Evolutionary conservation across 177 flowering plant genomes (phyloP).

Genomic region (Vitis hybrid): DNA sequence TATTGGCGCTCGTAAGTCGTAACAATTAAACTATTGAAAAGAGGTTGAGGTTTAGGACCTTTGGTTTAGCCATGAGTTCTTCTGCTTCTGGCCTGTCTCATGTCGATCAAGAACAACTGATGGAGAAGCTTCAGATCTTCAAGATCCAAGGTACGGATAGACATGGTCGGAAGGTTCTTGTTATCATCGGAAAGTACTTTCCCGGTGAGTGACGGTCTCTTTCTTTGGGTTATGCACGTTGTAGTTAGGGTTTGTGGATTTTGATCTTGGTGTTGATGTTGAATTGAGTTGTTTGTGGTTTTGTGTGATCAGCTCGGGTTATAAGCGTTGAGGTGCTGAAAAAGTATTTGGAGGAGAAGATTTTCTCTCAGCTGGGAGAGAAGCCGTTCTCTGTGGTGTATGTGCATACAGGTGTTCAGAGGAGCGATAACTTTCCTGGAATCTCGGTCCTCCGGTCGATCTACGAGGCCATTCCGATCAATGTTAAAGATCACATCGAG

Average conservation of each 20-base stretch:
- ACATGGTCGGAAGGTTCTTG: constrained; percentile 44
- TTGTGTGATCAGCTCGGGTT: constrained; percentile 38
- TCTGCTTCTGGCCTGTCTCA: constrained; percentile 11
- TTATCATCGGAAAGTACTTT: constrained; percentile 33
- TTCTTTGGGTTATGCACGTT: too few species aligned
- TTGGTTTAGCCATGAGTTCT: too few species aligned
- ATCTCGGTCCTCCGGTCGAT: constrained; percentile 59
- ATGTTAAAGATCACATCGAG: constrained; percentile 55
- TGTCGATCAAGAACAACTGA: constrained; percentile 37
- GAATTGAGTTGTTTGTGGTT: not conserved
- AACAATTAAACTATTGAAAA: too few species aligned
- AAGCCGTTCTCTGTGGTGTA: constrained; percentile 67
- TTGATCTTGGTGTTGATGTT: not conserved
- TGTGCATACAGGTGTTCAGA: constrained; percentile 64
- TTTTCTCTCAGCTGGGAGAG: constrained; percentile 49
- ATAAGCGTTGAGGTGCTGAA: constrained; percentile 49
- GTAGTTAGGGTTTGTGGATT: not conserved
- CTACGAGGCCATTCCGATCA: constrained; percentile 64
- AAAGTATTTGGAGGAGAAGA: constrained; percentile 63
- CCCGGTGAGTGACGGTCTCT: constrained; percentile 22
- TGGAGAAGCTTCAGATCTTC: constrained; percentile 59
- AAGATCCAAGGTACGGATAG: constrained; percentile 72
- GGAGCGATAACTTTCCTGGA: constrained; percentile 77
- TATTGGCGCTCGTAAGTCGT: too few species aligned
- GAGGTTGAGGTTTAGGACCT: too few species aligned